phyloP scores from a whole-genome alignment of 73 alveolate genomes.

The Breviolum minutum region DNA sequence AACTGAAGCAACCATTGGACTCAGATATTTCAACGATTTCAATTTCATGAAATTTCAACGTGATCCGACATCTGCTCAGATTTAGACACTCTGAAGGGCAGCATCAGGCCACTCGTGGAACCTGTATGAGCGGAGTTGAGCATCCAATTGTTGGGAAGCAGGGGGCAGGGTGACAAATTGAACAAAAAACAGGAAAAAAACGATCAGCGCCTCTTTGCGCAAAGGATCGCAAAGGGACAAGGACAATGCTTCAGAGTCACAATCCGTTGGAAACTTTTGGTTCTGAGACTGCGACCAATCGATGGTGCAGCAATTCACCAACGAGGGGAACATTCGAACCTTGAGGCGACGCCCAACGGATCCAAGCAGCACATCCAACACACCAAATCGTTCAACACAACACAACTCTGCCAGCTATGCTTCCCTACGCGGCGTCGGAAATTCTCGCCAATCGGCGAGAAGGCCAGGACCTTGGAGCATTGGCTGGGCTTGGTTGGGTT shows the following conservation, averaged over 20 bases:
- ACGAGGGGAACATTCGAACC: slow-evolving; percentile 99
- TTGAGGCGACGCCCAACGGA: slow-evolving; percentile 91
- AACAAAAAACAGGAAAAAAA: background rate
- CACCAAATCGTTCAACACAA: background rate
- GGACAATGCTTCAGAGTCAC: background rate
- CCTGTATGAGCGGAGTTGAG: slow-evolving; percentile 94
- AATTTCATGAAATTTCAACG: background rate
- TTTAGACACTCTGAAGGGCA: slow-evolving; percentile 98
- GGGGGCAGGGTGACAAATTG: background rate
- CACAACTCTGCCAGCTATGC: background rate
- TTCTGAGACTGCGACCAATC: slow-evolving; percentile 92
- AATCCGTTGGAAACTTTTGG: background rate
- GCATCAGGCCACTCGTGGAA: slow-evolving; percentile 99
- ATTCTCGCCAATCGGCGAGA: slow-evolving; percentile 99
- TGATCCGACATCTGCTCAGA: slow-evolving; percentile 14
- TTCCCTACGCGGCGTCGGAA: slow-evolving; percentile 97
- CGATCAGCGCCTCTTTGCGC: background rate
- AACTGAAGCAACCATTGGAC: too few relatives aligned
- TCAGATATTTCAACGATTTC: background rate
- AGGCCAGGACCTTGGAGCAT: slow-evolving; percentile 96
- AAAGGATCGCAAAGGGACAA: background rate
- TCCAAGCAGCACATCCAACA: background rate
- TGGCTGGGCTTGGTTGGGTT: background rate
- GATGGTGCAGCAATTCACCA: slow-evolving; percentile 97
- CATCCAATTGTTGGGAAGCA: slow-evolving; percentile 67